These are phyloP conservation scores for Vitis vinifera DNA, from an alignment of 164 flowering plant species.

Conservation along the genomic window ASM3070453v1 NC_081820.1:19174501-19175000, in stretches of 20 bases:
- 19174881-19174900: background rate
- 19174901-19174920: background rate
- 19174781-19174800: conserved; percentile 89
- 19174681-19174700: background rate
- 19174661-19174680: background rate
- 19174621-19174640: background rate
- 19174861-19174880: background rate
- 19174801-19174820: conserved; percentile 92
- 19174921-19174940: background rate
- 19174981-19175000: conserved; percentile 96
- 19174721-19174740: background rate
- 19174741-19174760: conserved; percentile 56
- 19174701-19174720: background rate
- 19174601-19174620: background rate
- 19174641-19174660: background rate
- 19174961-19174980: conserved; percentile 85
- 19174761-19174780: conserved; percentile 95
- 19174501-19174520: no score
- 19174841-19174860: conserved; percentile 14
- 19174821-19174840: conserved; percentile 98
- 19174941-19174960: conserved; percentile 64
- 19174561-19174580: no score
- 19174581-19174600: background rate
- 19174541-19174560: no score
- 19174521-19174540: no score